phyloP scores from a whole-genome alignment of 148 eudicot genomes.

The Vaccinium macrocarpon region DNA sequence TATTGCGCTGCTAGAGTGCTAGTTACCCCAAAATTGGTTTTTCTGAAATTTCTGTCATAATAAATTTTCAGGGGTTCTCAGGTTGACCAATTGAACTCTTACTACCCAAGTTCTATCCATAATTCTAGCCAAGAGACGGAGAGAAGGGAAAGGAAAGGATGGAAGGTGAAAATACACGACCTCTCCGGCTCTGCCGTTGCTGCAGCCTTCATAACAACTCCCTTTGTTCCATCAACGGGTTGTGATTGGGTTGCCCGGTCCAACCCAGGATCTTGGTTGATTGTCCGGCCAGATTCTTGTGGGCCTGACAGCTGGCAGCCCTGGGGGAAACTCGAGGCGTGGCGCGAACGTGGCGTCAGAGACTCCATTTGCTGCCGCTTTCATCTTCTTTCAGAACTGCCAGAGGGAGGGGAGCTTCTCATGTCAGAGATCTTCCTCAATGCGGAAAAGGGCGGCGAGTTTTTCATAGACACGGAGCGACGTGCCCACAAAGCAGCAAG shows the following conservation, averaged over 20 bases:
- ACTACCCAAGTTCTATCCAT: slow-evolving; percentile 35
- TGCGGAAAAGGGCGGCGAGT: slow-evolving; percentile 62
- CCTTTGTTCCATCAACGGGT: slow-evolving; percentile 57
- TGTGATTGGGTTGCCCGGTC: slow-evolving; percentile 61
- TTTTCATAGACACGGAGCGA: slow-evolving; percentile 48
- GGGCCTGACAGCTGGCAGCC: slow-evolving; percentile 59
- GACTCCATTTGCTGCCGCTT: slow-evolving; percentile 56
- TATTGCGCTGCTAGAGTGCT: neutral
- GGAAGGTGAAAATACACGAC: slow-evolving; percentile 62
- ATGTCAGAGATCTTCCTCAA: slow-evolving; percentile 52
- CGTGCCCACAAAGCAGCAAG: slow-evolving; percentile 34
- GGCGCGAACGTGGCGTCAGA: slow-evolving; percentile 52
- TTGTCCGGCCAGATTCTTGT: slow-evolving; percentile 46
- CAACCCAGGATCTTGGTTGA: slow-evolving; percentile 64
- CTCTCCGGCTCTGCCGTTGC: slow-evolving; percentile 67
- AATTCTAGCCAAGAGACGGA: slow-evolving; percentile 29
- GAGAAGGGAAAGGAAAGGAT: slow-evolving; percentile 56
- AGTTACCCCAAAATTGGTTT: neutral
- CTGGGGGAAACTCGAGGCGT: slow-evolving; percentile 65
- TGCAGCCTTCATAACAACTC: slow-evolving; percentile 66
- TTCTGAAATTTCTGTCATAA: neutral
- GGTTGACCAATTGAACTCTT: slow-evolving; percentile 37
- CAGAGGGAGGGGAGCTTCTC: slow-evolving; percentile 44
- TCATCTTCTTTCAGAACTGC: slow-evolving; percentile 45
- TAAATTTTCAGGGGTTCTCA: slow-evolving; percentile 38